Percentiles rank a stretch among this genome's conserved stretches.
These are phyloP conservation scores for Fusarium hostae DNA, from an alignment of 2,329 filamentous ascomycete species.

Conservation along the genomic window DNA sequence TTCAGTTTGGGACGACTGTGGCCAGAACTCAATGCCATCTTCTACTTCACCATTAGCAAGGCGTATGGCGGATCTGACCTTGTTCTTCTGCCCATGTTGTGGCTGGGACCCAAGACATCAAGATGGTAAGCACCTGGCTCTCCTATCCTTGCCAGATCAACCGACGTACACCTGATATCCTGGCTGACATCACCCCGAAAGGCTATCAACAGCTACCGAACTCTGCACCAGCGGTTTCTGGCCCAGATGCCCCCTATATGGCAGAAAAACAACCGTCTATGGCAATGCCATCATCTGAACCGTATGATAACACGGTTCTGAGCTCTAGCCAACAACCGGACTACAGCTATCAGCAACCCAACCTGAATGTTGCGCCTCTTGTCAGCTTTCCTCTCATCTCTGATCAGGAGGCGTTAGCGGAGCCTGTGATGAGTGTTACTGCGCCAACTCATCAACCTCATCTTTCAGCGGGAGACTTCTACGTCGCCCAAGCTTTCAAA, in stretches of 20 bases:
- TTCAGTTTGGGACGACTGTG: conserved; percentile 39
- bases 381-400: conserved; percentile 37
- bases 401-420: conserved; percentile 30
- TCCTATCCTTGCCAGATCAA: background rate
- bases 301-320: conserved; percentile 29
- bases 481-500: conserved; percentile 34
- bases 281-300: conserved; percentile 32
- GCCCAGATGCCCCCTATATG: conserved; percentile 48
- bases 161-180: background rate
- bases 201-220: conserved; percentile 50
- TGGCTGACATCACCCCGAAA: conserved; percentile 38
- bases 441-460: conserved; percentile 26
- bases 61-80: conserved; percentile 46
- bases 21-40: conserved; percentile 38
- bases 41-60: conserved; percentile 43
- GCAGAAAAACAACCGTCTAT: conserved; percentile 45
- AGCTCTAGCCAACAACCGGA: conserved; percentile 21
- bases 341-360: conserved; percentile 34
- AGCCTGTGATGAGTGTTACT: conserved; percentile 27
- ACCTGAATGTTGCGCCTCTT: conserved; percentile 34
- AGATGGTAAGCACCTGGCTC: conserved; percentile 46
- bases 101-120: conserved; percentile 42
- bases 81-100: conserved; percentile 49
- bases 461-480: conserved; percentile 36
- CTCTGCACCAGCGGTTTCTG: conserved; percentile 43